Evolutionary conservation across 2,329 filamentous ascomycete genomes (phyloP).

Genomic region (Dichotomopilus funicola): DNA sequence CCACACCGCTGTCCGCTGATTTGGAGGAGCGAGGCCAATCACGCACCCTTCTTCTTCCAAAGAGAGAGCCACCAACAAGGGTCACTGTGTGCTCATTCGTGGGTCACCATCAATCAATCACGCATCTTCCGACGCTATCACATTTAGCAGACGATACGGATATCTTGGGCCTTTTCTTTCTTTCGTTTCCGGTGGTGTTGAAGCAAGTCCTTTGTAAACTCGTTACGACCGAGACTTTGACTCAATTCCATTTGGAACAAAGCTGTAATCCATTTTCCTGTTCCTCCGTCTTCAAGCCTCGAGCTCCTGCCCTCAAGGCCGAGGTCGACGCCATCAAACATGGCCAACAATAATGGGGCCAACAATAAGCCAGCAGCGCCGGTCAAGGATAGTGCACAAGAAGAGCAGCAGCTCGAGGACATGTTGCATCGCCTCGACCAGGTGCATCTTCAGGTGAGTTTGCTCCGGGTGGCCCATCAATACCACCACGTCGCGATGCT

Average conservation of each 20-base stretch:
- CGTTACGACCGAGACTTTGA: no score
- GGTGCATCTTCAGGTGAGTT: slow-evolving; percentile 47
- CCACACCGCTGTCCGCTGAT: not conserved
- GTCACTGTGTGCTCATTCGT: not conserved
- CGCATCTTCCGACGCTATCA: not conserved
- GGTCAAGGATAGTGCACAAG: slow-evolving; percentile 29
- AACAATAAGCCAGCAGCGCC: slow-evolving; percentile 10
- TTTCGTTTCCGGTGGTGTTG: no score
- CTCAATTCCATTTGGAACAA: no score
- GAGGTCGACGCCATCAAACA: not conserved
- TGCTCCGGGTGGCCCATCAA: not conserved
- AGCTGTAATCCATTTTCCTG: no score
- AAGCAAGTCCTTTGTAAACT: no score
- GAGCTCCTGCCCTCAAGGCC: no score
- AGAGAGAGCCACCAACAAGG: not conserved
- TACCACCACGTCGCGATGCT: no score
- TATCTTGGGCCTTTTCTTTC: not conserved
- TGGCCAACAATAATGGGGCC: slow-evolving; percentile 14
- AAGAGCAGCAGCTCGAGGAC: slow-evolving; percentile 45
- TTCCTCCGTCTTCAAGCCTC: no score
- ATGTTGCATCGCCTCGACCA: slow-evolving; percentile 46
- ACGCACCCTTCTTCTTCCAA: not conserved
- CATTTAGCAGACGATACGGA: slow-evolving; percentile 6
- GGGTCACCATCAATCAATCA: not conserved
- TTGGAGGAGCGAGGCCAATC: slow-evolving; percentile 1